phyloP scores from a whole-genome alignment of 2,329 filamentous ascomycete genomes.

The Byssochlamys sp. region DNA sequence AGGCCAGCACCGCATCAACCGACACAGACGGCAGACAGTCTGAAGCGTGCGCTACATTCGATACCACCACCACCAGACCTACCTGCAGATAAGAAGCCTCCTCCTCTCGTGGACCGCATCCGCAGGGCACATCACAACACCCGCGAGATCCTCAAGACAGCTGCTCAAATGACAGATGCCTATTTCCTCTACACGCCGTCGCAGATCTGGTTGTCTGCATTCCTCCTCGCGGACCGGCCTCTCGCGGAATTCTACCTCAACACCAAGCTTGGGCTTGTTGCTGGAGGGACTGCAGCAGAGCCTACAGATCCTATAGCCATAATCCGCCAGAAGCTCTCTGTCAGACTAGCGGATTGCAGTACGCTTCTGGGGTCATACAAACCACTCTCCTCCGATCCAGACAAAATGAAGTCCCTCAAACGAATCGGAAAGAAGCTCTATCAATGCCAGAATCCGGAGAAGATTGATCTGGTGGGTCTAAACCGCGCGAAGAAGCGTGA shows the following conservation, averaged over 20 bases:
- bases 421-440: conserved; percentile 42
- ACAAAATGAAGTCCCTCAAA: conserved; percentile 34
- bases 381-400: conserved; percentile 27
- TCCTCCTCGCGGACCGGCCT: conserved; percentile 61
- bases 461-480: conserved; percentile 30
- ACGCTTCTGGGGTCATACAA: conserved; percentile 31
- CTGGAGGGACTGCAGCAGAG: conserved; percentile 8
- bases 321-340: conserved; percentile 29
- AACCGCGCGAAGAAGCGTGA: conserved; percentile 33
- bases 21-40: conserved; percentile 20
- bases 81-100: conserved; percentile 8
- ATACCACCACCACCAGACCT: conserved; percentile 18
- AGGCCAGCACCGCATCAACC: conserved; percentile 21
- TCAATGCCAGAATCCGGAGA: conserved; percentile 41
- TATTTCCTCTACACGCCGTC: conserved; percentile 94
- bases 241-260: conserved; percentile 37
- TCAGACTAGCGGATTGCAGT: conserved; percentile 30
- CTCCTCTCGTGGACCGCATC: conserved; percentile 38
- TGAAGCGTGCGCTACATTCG: conserved; percentile 21
- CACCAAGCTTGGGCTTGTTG: conserved; percentile 28
- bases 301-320: conserved; percentile 16
- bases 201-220: conserved; percentile 80
- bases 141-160: conserved; percentile 63
- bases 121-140: conserved; percentile 62
- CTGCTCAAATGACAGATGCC: conserved; percentile 79